Evolutionary conservation across 2,329 filamentous ascomycete species (phyloP).

Genomic region (Ceratocystis huliohia): DNA sequence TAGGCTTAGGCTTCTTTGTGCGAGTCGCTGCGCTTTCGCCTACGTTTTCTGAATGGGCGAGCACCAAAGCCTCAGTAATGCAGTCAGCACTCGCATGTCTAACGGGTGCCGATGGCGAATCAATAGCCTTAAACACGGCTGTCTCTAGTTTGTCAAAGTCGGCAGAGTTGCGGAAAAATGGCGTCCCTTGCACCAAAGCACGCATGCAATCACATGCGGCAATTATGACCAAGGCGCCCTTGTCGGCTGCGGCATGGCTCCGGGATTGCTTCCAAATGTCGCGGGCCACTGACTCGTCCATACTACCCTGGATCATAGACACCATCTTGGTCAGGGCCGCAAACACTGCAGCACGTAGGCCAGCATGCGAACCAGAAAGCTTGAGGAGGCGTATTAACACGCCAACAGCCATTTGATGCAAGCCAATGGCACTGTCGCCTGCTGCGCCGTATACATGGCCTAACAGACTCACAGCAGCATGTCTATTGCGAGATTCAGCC

Average conservation of each 20-base stretch:
- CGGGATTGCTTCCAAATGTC: slow-evolving; percentile 90
- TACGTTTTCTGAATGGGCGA: slow-evolving; percentile 45
- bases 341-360: slow-evolving; percentile 67
- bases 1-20: slow-evolving; percentile 46
- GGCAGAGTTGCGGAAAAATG: slow-evolving; percentile 73
- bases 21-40: slow-evolving; percentile 49
- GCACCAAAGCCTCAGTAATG: slow-evolving; percentile 69
- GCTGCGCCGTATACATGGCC: slow-evolving; percentile 85
- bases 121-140: slow-evolving; percentile 73
- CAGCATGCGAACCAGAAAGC: slow-evolving; percentile 63
- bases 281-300: slow-evolving; percentile 74
- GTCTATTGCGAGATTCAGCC: slow-evolving; percentile 63
- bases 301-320: slow-evolving; percentile 58
- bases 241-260: slow-evolving; percentile 63
- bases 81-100: slow-evolving; percentile 78
- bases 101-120: slow-evolving; percentile 61
- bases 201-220: slow-evolving; percentile 70
- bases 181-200: slow-evolving; percentile 55
- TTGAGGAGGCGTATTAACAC: slow-evolving; percentile 70
- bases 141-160: slow-evolving; percentile 85
- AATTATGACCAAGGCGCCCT: slow-evolving; percentile 66
- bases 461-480: slow-evolving; percentile 76
- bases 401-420: slow-evolving; percentile 62
- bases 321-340: slow-evolving; percentile 62
- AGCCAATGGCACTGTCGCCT: slow-evolving; percentile 78